phyloP scores from a whole-genome alignment of 164 flowering plant genomes.

The Vitis rupestris region DNA sequence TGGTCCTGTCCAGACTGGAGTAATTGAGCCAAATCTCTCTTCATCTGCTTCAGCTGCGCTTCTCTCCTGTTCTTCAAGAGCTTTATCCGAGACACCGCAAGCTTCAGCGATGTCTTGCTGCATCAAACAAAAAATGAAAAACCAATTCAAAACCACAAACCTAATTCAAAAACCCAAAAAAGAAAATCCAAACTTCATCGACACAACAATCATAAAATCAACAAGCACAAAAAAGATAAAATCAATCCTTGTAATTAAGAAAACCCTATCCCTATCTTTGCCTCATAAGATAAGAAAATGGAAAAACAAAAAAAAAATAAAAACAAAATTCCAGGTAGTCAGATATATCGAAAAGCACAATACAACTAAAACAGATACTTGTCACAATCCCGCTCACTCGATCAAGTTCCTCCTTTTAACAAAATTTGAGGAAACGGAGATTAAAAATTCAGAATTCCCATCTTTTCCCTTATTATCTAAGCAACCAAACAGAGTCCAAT shows the following conservation, averaged over 20 bases:
- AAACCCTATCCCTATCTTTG: background rate
- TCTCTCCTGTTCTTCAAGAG: conserved; percentile 84
- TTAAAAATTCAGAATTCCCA: background rate
- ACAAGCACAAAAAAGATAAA: background rate
- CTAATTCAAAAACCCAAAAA: background rate
- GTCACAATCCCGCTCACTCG: too few species aligned
- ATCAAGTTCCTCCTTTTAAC: too few species aligned
- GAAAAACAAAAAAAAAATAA: background rate
- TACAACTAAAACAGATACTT: too few species aligned
- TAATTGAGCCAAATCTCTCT: conserved; percentile 81
- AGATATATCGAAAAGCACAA: too few species aligned
- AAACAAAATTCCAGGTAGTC: background rate
- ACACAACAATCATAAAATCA: background rate
- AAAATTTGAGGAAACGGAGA: background rate
- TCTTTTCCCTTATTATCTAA: too few species aligned
- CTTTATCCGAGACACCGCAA: conserved; percentile 76
- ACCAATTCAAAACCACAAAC: conserved; percentile 7
- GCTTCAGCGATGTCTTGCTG: conserved; percentile 88
- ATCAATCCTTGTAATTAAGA: background rate
- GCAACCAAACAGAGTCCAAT: too few species aligned
- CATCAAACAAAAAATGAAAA: conserved; percentile 17
- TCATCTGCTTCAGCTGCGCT: conserved; percentile 58
- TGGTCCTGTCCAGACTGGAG: conserved; percentile 79
- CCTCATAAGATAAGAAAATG: background rate
- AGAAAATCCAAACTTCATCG: background rate